Evolutionary conservation across 768 basidiomycete species (phyloP).

Genomic region (Kondoa malvinella): DNA sequence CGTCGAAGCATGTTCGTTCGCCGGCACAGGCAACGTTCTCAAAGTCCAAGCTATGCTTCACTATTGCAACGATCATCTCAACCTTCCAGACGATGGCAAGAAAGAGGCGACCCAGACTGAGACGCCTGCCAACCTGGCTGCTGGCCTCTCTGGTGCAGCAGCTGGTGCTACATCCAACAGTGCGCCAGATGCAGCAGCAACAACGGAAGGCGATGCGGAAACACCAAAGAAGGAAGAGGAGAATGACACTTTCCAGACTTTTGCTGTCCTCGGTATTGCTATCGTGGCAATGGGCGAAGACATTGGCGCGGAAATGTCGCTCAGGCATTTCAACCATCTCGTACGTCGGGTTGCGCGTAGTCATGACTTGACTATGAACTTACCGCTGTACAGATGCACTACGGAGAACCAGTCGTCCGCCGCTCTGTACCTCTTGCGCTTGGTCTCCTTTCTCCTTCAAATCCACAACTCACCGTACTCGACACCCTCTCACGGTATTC

Average conservation of each 20-base stretch:
- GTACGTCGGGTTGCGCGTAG: slow-evolving; percentile 37
- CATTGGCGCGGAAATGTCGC: slow-evolving; percentile 90
- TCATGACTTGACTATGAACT: background rate
- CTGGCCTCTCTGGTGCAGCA: background rate
- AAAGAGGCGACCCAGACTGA: background rate
- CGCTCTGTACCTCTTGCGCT: slow-evolving; percentile 87
- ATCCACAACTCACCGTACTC: slow-evolving; percentile 81
- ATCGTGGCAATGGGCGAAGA: slow-evolving; percentile 97
- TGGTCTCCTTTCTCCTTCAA: slow-evolving; percentile 83
- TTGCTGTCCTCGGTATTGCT: slow-evolving; percentile 84
- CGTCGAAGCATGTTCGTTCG: slow-evolving; percentile 84
- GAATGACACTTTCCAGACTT: slow-evolving; percentile 72
- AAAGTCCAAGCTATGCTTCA: slow-evolving; percentile 84
- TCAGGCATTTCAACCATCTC: slow-evolving; percentile 91
- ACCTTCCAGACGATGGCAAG: slow-evolving; percentile 24
- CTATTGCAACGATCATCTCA: slow-evolving; percentile 80
- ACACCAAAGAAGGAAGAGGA: slow-evolving; percentile 31
- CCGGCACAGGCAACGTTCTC: slow-evolving; percentile 86
- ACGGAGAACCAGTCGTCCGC: slow-evolving; percentile 81
- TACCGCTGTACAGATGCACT: slow-evolving; percentile 67
- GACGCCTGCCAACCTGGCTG: background rate
- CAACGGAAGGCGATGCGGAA: slow-evolving; percentile 36
- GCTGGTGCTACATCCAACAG: background rate
- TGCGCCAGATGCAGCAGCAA: slow-evolving; percentile 14
- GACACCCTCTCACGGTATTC: slow-evolving; percentile 97